Percentiles rank a stretch among this genome's conserved stretches.
phyloP scores from a whole-genome alignment of 2,329 filamentous ascomycete genomes.

The Aureobasidium leucospermi region DNA sequence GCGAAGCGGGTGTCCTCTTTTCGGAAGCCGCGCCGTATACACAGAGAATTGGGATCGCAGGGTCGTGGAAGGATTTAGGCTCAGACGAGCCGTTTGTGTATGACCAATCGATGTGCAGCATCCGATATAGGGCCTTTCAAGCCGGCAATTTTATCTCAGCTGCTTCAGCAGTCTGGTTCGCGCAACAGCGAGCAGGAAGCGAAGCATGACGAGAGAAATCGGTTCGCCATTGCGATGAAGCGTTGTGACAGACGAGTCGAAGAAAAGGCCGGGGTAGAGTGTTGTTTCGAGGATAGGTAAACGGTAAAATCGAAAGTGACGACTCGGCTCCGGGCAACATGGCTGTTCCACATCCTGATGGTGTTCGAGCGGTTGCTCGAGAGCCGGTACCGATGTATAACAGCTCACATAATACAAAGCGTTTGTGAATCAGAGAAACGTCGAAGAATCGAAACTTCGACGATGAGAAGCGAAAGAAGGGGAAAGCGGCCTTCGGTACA shows the following conservation, averaged over 20 bases:
- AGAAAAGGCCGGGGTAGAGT: neutral
- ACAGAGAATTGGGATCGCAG: neutral
- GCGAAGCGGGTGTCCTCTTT: neutral
- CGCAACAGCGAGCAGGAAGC: neutral
- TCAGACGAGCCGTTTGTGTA: neutral
- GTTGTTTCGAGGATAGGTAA: neutral
- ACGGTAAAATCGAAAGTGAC: conserved; percentile 4
- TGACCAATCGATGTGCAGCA: neutral
- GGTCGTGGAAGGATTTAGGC: neutral
- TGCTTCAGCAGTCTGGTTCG: neutral
- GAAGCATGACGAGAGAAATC: neutral
- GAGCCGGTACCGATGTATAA: neutral
- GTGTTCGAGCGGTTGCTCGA: neutral
- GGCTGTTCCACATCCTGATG: neutral
- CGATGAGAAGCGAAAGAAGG: neutral
- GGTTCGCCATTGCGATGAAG: neutral
- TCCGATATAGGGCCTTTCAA: neutral
- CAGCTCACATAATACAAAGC: neutral
- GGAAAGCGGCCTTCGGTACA: neutral
- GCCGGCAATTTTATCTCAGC: neutral
- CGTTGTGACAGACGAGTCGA: no score
- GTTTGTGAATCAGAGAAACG: neutral
- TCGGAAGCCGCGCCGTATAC: neutral
- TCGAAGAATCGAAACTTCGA: neutral
- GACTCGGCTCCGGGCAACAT: neutral